Evolutionary conservation across 78 protist genomes (phyloP).

Genomic region (Dictyostelium capitatum): DNA sequence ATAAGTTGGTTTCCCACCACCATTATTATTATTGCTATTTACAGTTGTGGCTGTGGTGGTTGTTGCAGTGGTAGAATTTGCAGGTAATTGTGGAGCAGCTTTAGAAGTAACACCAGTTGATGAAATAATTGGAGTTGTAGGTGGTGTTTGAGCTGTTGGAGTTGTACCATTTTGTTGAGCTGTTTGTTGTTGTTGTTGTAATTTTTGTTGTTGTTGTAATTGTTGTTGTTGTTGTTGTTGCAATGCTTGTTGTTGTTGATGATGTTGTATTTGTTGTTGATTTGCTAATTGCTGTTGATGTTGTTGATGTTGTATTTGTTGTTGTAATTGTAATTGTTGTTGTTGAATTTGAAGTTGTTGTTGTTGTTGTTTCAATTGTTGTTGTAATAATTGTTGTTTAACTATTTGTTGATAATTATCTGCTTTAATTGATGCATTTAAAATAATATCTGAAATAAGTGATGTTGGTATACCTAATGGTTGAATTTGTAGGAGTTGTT

Average conservation of each 20-base stretch:
- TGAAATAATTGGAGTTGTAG: neutral
- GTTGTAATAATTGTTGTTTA: neutral
- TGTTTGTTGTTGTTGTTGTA: neutral
- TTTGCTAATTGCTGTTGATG: neutral
- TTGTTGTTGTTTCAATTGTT: constrained; percentile 2
- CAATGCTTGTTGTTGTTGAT: neutral
- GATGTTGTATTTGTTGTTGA: neutral
- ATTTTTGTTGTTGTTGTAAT: constrained; percentile 5
- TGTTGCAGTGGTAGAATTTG: neutral
- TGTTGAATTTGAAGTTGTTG: neutral
- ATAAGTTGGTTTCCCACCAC: neutral
- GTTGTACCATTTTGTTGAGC: neutral
- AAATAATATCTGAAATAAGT: neutral
- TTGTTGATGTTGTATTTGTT: neutral
- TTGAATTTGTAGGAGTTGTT: neutral
- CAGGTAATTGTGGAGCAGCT: neutral
- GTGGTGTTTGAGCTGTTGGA: neutral
- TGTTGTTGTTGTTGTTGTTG: constrained; percentile 2
- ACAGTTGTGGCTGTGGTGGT: neutral
- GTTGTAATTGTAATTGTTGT: neutral
- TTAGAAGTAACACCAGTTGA: neutral
- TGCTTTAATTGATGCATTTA: neutral
- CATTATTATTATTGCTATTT: neutral
- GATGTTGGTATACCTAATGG: constrained; percentile 5
- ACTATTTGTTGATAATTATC: constrained; percentile 1